A percentile compares a stretch with the other conserved stretches of the same genome.
These are phyloP conservation scores for Entrophospora sp. DNA, from an alignment of 192 early-diverging fungal genomes.

Conservation along the genomic window DNA sequence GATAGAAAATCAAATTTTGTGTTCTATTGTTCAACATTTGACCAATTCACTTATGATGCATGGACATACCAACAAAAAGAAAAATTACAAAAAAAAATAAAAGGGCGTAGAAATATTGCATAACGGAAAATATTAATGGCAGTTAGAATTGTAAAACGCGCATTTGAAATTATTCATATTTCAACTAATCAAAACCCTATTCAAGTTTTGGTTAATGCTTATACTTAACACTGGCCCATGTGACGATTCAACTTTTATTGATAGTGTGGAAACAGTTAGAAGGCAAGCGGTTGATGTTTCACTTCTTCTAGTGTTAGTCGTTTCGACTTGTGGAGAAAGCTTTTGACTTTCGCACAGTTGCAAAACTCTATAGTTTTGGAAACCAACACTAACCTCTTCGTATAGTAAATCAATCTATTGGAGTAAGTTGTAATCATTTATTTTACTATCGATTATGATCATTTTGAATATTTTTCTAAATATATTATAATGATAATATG, in stretches of 20 bases:
- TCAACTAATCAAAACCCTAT: constrained; percentile 97
- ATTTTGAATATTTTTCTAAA: too few relatives aligned
- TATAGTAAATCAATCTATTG: constrained; percentile 95
- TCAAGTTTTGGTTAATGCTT: constrained; percentile 95
- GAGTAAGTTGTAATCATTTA: constrained; percentile 51
- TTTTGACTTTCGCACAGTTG: too few relatives aligned
- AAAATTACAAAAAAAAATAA: too few relatives aligned
- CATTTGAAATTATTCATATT: constrained; percentile 98
- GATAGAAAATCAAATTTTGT: constrained; percentile 43
- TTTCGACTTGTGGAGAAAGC: too few relatives aligned
- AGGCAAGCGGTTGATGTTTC: constrained; percentile 99
- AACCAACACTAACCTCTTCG: too few relatives aligned
- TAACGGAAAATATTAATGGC: constrained; percentile 99
- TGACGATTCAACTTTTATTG: constrained; percentile 98
- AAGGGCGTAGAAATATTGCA: too few relatives aligned
- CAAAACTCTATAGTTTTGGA: too few relatives aligned
- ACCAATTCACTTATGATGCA: constrained; percentile 99
- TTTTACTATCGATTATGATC: too few relatives aligned
- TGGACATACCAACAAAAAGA: constrained; percentile 99
- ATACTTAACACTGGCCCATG: constrained; percentile 99
- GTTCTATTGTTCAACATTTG: constrained; percentile 96
- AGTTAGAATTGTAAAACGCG: constrained; percentile 96
- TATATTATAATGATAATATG: not conserved
- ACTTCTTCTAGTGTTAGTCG: too few relatives aligned
- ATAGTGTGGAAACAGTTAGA: constrained; percentile 93